Conservation (phyloP, 306 rosid species). For the Cucurbita argyrosperma region DNA sequence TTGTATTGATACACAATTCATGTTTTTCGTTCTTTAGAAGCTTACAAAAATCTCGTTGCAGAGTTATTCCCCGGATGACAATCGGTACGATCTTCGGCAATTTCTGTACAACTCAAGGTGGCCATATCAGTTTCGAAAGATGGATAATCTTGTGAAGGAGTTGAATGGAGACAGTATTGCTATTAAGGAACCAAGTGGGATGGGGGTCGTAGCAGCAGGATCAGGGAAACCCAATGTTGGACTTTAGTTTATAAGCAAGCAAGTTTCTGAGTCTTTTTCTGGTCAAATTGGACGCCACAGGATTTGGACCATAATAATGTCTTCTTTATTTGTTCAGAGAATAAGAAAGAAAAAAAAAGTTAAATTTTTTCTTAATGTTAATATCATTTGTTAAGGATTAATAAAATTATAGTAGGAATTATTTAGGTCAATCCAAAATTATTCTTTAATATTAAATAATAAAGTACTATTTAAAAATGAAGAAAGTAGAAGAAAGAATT, state of each 20-base stretch:
- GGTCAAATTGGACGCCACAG: not conserved
- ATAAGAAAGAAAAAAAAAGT: not conserved
- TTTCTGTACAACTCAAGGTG: slow-evolving; percentile 78
- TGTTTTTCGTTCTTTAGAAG: not conserved
- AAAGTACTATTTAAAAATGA: too few relatives aligned
- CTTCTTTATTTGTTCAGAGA: not conserved
- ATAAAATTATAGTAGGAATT: too few relatives aligned
- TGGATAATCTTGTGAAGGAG: slow-evolving; percentile 64
- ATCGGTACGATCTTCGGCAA: slow-evolving; percentile 81
- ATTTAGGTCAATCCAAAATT: too few relatives aligned
- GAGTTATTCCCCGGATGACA: slow-evolving; percentile 97
- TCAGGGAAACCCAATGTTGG: slow-evolving; percentile 90
- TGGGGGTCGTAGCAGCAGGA: slow-evolving; percentile 93
- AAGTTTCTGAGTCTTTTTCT: too few relatives aligned
- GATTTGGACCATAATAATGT: not conserved
- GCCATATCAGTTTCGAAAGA: slow-evolving; percentile 82
- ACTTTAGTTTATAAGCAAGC: slow-evolving; percentile 9
- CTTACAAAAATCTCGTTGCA: slow-evolving; percentile 9
- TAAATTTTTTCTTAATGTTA: too few relatives aligned
- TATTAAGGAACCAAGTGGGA: slow-evolving; percentile 37
- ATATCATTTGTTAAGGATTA: too few relatives aligned
- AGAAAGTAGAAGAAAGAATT: too few relatives aligned
- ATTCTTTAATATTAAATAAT: too few relatives aligned
- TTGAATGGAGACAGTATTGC: slow-evolving; percentile 33
- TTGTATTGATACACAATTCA: not conserved